Conservation (phyloP, 495 filamentous ascomycete species). For the Hypoxylon trugodes region DNA sequence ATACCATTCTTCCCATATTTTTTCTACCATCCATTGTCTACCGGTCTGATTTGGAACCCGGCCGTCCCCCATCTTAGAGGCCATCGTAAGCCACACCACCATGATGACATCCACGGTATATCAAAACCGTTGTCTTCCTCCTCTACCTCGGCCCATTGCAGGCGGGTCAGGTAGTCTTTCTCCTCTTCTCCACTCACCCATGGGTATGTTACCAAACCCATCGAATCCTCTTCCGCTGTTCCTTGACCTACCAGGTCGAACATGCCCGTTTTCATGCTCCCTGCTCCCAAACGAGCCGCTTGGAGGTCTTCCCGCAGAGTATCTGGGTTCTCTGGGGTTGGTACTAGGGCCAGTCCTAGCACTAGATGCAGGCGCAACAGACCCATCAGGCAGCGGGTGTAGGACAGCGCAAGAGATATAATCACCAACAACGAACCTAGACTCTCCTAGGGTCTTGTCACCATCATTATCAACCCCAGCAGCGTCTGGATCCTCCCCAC, state of each 20-base stretch:
- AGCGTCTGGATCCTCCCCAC: slow-evolving; percentile 28
- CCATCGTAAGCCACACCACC: slow-evolving; percentile 17
- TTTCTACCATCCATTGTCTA: background rate
- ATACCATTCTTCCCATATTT: slow-evolving; percentile 16
- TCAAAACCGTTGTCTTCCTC: slow-evolving; percentile 50
- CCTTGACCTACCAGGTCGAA: slow-evolving; percentile 42
- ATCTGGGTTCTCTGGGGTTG: slow-evolving; percentile 47
- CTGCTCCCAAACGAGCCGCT: slow-evolving; percentile 42
- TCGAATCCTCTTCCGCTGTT: slow-evolving; percentile 43
- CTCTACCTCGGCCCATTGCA: slow-evolving; percentile 32
- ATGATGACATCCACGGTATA: background rate
- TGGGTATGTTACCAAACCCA: slow-evolving; percentile 51
- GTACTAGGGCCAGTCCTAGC: slow-evolving; percentile 50
- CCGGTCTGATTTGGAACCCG: too few relatives aligned
- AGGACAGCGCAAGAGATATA: slow-evolving; percentile 84
- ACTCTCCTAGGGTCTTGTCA: slow-evolving; percentile 76
- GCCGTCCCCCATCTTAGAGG: background rate
- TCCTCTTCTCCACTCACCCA: slow-evolving; percentile 67
- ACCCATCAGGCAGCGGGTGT: slow-evolving; percentile 75
- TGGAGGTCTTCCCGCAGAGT: slow-evolving; percentile 51
- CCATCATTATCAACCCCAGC: too few relatives aligned
- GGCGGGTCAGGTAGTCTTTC: slow-evolving; percentile 60
- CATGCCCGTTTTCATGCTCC: slow-evolving; percentile 35
- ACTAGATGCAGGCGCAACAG: slow-evolving; percentile 65
- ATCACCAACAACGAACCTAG: slow-evolving; percentile 86